Evolutionary conservation across 768 basidiomycete genomes (phyloP), one percentile per base, ranked within the genome.

Genomic region (Coprinopsis strossmayeri): DNA sequence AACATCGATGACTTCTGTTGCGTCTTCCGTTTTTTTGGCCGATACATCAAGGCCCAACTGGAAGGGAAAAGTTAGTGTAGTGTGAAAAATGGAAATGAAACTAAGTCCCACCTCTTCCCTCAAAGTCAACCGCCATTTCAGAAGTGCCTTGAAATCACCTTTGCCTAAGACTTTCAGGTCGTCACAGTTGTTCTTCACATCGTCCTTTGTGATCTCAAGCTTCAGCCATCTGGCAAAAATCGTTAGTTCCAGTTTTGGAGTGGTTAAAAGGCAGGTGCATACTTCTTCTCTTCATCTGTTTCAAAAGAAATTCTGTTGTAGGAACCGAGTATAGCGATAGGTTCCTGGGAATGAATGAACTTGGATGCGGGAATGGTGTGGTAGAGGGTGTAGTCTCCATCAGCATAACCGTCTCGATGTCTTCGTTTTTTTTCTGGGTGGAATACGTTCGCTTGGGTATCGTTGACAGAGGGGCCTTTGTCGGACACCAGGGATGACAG

Each of bases 101-200:
- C 28, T 34, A 17, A 34, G 28, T 60, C 72, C n/a, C 47, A 90
- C 91, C 76, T 97, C 91, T 67, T 97, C 84, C 24, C 96, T 84
- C 26, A 98, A 71, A 3, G 82, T 79, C 35, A 81, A 66, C 43
- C 96, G 78, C 95, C 95, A 99, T 69, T 86, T 97, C 50, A 98
- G 72, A 47, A 99, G 69, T 7, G 77, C 60, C 64, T 97, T 98
- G 73, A 99, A 99, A 61, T 99, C 96, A 24, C 94, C 88, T 69
- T 97, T 99, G 27, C 96, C 96, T 27, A 99, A 70, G 3, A 99
- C 96, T 64, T 95, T 97, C 55, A 99, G 73, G 72, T 99, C 96
- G 18, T 84, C 79, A 55, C 84, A 87, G 62, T 89, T 91, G n/a
- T 75, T 72, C 61, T 81, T 79, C 53, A 98, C 71, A 46, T 98